A percentile compares a stretch with the other conserved stretches of the same genome.
These are phyloP conservation scores for Nothopassalora personata DNA, from an alignment of 2,329 filamentous ascomycete species.

Conservation along the genomic window DNA sequence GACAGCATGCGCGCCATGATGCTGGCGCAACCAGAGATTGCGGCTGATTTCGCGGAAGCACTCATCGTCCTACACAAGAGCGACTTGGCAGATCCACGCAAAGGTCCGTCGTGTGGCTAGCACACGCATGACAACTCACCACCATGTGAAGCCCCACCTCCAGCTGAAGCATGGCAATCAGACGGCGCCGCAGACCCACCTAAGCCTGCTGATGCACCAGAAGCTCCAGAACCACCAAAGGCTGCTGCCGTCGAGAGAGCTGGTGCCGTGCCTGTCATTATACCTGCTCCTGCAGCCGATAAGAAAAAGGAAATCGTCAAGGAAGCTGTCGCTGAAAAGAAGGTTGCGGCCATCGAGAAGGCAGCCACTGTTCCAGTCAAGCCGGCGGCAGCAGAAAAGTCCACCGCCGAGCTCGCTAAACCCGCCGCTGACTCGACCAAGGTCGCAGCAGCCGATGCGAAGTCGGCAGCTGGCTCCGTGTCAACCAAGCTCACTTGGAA, in stretches of 20 bases:
- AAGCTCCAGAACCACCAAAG: neutral
- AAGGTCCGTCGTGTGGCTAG: conserved; percentile 27
- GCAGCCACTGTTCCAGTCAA: neutral
- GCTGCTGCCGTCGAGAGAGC: neutral
- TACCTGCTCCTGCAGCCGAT: too few species aligned
- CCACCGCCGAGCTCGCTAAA: neutral
- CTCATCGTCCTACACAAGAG: conserved; percentile 25
- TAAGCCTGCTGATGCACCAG: too few species aligned
- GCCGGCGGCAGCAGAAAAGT: neutral
- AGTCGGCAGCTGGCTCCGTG: neutral
- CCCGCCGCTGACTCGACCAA: neutral
- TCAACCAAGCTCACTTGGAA: neutral
- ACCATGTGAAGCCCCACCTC: conserved; percentile 4
- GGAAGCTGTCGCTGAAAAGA: neutral
- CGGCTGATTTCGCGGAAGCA: conserved; percentile 28
- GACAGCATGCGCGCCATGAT: conserved; percentile 27
- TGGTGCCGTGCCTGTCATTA: neutral
- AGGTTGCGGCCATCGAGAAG: neutral
- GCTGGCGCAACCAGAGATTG: conserved; percentile 23
- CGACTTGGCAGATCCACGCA: conserved; percentile 27
- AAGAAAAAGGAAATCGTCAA: neutral
- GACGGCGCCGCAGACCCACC: conserved; percentile 5
- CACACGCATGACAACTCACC: conserved; percentile 26
- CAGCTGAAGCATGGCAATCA: conserved; percentile 20
- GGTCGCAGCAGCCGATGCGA: neutral